Percentiles rank a stretch among this genome's conserved stretches.
phyloP scores from a whole-genome alignment of 139 green algal species.

The Coelastrella sp. region DNA sequence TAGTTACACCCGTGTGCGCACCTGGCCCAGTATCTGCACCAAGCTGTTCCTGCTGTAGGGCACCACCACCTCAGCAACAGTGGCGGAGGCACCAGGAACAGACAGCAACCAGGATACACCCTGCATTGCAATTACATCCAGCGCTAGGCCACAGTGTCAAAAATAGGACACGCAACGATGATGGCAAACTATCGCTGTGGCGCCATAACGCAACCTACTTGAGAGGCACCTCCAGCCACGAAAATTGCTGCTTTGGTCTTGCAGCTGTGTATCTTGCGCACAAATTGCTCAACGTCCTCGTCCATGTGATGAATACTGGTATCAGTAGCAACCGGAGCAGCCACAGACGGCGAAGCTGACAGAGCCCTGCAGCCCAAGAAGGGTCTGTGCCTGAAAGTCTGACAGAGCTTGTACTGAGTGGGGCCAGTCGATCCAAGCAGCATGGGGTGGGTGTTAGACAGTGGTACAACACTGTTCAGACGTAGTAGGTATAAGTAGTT shows the following conservation, averaged over 20 bases:
- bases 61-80: conserved; percentile 79
- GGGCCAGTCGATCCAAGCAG: not conserved
- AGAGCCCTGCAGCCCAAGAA: not conserved
- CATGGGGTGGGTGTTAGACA: not conserved
- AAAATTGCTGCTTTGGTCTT: conserved; percentile 61
- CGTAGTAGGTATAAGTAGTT: no score
- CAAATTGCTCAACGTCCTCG: conserved; percentile 9
- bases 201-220: conserved; percentile 48
- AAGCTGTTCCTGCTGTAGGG: conserved; percentile 75
- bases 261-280: conserved; percentile 60
- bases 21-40: conserved; percentile 65
- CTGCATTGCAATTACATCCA: conserved; percentile 36
- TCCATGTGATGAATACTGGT: conserved; percentile 13
- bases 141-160: not conserved
- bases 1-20: not conserved
- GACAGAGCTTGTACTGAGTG: not conserved
- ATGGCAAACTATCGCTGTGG: not conserved
- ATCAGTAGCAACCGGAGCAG: not conserved
- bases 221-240: conserved; percentile 66
- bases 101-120: conserved; percentile 77
- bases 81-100: conserved; percentile 83
- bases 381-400: not conserved
- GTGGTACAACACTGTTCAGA: no score
- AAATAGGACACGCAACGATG: not conserved
- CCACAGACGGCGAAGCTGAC: not conserved